Evolutionary conservation across 805 yeast species (phyloP), one percentile per base, ranked within the genome.

Genomic region (Priceomyces melissophilus): DNA sequence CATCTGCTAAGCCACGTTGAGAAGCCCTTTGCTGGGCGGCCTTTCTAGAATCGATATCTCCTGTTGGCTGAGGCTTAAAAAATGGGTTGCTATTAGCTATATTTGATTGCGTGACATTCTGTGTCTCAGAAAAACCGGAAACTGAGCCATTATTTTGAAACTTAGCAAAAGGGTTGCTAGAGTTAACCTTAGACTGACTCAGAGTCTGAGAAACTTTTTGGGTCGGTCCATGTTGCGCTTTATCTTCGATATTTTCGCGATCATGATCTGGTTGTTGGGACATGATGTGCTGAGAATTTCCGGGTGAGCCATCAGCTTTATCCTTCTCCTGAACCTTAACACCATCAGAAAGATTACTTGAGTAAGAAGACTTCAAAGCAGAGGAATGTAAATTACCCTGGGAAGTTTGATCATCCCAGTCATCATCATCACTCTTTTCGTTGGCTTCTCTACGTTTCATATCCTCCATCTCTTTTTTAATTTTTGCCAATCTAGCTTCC

Each of bases 1-100:
- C 69, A 20, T 55, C 61, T 7, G 64, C 63, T 32, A 65, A 52
- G 3, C 82, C 82, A 60, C 90, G 71, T 57, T 85, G 91, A 6
- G 86, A 78, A 20, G 76, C 79, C 60, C 93, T 71, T 60, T 84
- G 90, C 2, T 82, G 83, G 41, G 80, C 83, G 23, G 84, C 78
- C 44, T 79, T 78, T 45, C 70, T 70, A 1, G 76, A 65, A 53
- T 82, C 87, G 48, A 81, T 53, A 3, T 60, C 50, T 8, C 23
- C 53, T 64, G 6, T 48, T 42, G 5, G 37, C 38, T 8, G 48
- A 42, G 79, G 76, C 52, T 78, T 79, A 58, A 82, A 82, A 54
- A 82, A 82, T 38, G 87, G 86, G 45, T 75, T 76, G 38, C 73
- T 71, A 36, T 47, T 56, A 12, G 52, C 36, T 20, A 20, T 8